phyloP scores from a whole-genome alignment of 306 rosid species.

The Gastrolobium villosum region DNA sequence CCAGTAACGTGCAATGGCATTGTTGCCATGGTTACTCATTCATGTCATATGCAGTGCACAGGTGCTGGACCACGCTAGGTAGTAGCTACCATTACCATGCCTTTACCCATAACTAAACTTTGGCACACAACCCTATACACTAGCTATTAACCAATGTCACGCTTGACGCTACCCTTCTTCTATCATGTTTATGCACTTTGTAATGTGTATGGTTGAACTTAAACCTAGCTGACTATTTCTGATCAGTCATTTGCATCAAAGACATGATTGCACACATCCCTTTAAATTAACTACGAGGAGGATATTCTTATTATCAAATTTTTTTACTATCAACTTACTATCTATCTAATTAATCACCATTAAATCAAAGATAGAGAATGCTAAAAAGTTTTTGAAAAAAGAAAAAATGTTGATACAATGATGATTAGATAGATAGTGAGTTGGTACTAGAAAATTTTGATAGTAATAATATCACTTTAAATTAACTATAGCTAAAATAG shows the following conservation, averaged over 20 bases:
- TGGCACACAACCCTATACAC: conserved; percentile 38
- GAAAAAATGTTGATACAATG: too few relatives aligned
- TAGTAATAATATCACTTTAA: background rate
- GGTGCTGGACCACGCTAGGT: conserved; percentile 42
- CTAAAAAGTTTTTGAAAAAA: too few relatives aligned
- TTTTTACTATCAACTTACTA: too few relatives aligned
- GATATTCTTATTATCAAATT: too few relatives aligned
- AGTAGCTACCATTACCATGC: background rate
- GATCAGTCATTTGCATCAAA: background rate
- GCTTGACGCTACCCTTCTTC: background rate
- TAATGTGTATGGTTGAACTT: conserved; percentile 34
- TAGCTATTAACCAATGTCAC: background rate
- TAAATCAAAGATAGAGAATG: too few relatives aligned
- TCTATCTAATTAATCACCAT: too few relatives aligned
- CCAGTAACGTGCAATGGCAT: conserved; percentile 14
- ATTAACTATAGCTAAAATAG: background rate
- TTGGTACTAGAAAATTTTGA: too few relatives aligned
- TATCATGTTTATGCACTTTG: background rate
- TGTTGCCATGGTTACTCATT: background rate
- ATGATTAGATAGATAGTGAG: too few relatives aligned
- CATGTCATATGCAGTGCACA: background rate
- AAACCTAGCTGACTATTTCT: conserved; percentile 41
- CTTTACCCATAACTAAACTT: background rate
- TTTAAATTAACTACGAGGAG: background rate
- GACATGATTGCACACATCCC: background rate